Base-by-base conservation (phyloP, 2,329 filamentous ascomycete genomes). In the Colletotrichum simmondsii region DNA sequence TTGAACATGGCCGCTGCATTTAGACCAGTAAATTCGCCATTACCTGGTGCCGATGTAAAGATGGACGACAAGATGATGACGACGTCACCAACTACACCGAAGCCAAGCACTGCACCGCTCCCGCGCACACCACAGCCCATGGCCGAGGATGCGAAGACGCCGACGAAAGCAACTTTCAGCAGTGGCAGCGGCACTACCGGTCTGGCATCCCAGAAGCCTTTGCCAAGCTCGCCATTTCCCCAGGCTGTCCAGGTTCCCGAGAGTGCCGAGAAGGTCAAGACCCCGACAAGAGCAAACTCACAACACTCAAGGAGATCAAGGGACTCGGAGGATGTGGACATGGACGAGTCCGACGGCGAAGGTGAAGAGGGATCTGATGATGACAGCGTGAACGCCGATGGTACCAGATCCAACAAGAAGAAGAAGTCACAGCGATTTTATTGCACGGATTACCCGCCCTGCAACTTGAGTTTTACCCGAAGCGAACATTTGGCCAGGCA, bases 341-440 rank as follows among this genome's bases (percentile, higher is more conserved):
- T 95, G 89, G 92, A 92, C 52, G 92, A 93, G 22, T 93, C 93
- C 12, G 93, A 94, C 69, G 92, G 88, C 64, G 93, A 93, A 75
- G 83, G 83, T 30, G 83, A 89, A 14, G 88, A 89, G 52, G 86
- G 82, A 37, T 93, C 93, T 14, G 93, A 94, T 73, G 89, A 89
- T 61, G 92, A 90, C 49, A 91, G 88, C 76, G 87, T 92, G 26
- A 88, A 89, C 69, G 90, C 88, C 12, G 91, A 93, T 79, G 86
- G 91, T 54, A 86, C 87, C n/a, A 90, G 92, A 74, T 93, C 94
- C 10, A 92, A 89, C 65, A 97, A 97, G 85, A 98, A 98, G 89
- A 98, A 98, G 85, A 98, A 98, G 83, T 95, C 95, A 0, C 95
- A 98, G 81, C 91, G 95, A 58, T 99, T 99, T 83, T 98, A 96